Evolutionary conservation across 2,329 filamentous ascomycete genomes (phyloP).

Genomic region (Colletotrichum sp.): DNA sequence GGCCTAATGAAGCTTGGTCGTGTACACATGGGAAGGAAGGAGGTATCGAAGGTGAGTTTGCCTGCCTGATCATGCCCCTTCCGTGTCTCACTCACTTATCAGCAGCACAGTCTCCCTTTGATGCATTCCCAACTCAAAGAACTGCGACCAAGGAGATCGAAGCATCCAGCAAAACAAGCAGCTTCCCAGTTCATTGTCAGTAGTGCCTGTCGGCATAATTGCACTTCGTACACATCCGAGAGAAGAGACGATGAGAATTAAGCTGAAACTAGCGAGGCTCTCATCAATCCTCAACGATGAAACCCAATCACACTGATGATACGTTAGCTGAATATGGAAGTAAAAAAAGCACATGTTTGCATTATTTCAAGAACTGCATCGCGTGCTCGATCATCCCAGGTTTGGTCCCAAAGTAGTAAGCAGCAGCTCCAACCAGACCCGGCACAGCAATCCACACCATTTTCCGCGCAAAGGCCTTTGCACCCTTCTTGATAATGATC

Average conservation of each 20-base stretch:
- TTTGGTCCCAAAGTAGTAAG: not conserved
- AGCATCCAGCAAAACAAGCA: not conserved
- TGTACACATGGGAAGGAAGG: not conserved
- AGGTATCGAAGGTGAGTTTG: not conserved
- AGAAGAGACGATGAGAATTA: no score
- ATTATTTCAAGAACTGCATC: not conserved
- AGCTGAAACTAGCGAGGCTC: no score
- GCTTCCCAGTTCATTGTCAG: not conserved
- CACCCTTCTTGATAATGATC: not conserved
- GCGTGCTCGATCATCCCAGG: not conserved
- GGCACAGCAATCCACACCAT: not conserved
- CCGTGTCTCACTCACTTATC: not conserved
- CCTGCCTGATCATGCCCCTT: not conserved
- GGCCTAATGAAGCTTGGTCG: not conserved
- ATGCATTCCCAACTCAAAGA: fast-evolving
- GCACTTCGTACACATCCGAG: no score
- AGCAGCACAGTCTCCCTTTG: not conserved
- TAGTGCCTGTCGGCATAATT: not conserved
- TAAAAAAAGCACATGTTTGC: not conserved
- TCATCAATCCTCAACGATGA: no score
- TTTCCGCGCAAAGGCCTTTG: not conserved
- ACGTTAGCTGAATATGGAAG: not conserved
- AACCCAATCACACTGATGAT: no score
- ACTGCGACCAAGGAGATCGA: not conserved
- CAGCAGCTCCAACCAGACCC: not conserved